phyloP scores from a whole-genome alignment of 1,284 basidiomycete genomes.

The Malassezia pachydermatis region DNA sequence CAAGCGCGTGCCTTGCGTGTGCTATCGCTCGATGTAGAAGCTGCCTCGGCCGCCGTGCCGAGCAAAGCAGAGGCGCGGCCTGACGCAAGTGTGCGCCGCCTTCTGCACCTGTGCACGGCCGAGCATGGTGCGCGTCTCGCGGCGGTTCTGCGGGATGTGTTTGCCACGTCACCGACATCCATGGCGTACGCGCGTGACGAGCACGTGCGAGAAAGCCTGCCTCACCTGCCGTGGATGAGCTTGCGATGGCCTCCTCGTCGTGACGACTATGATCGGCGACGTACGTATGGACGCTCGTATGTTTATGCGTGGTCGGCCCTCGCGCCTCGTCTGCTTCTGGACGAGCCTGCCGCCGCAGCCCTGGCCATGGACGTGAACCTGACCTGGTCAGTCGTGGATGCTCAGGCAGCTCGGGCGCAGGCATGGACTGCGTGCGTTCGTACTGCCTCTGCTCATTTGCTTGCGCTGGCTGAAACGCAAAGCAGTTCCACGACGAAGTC shows the following conservation, averaged over 20 bases:
- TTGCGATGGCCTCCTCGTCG: slow-evolving; percentile 9
- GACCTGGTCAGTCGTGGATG: slow-evolving; percentile 12
- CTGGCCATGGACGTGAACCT: background rate
- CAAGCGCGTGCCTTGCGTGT: slow-evolving; percentile 68
- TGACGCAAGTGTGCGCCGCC: background rate
- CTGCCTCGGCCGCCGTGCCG: background rate
- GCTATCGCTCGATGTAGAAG: slow-evolving; percentile 46
- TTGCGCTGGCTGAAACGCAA: background rate
- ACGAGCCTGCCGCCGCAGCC: background rate
- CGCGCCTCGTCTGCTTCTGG: background rate
- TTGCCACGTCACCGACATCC: background rate
- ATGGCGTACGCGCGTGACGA: background rate
- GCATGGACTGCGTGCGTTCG: slow-evolving; percentile 9
- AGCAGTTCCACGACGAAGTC: background rate
- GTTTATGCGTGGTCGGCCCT: slow-evolving; percentile 2
- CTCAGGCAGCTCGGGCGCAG: slow-evolving; percentile 9
- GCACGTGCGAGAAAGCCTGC: background rate
- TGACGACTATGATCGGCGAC: slow-evolving; percentile 10
- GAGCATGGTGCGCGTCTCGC: background rate
- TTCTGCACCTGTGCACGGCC: background rate
- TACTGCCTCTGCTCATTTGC: background rate
- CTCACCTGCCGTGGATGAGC: background rate
- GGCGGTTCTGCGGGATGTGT: background rate
- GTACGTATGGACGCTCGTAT: slow-evolving; percentile 11
- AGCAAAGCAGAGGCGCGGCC: background rate